Evolutionary conservation across 1,284 basidiomycete genomes (phyloP), one percentile per base, ranked within the genome.

Genomic region (Leccinum huronense): DNA sequence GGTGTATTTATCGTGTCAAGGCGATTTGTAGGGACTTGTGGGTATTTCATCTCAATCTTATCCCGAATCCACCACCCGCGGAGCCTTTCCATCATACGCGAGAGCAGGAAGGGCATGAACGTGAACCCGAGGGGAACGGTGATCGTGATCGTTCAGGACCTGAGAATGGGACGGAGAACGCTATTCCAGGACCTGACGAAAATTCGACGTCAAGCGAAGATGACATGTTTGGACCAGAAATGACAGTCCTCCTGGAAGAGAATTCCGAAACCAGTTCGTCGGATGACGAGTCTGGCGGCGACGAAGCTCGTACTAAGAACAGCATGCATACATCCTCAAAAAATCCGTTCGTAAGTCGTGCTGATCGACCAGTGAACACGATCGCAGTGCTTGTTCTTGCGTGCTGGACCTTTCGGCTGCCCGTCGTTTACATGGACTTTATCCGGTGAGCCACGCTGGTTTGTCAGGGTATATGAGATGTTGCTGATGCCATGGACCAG

Each of bases 11-110:
- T 54, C n/a, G 34, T 23, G 36, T 36, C 63, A 27, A 95, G 93
- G 78, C 83, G 36, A 79, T 94, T 55, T 94, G 91, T 69, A 83
- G 88, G 66, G 94, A 96, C 70, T 69, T 94, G 31, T 95, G 94
- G 93, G 81, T 86, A 1, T 80, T 94, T 23, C 85, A 94, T 75
- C 80, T 96, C 1, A 80, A 82, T 53, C 77, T 91, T 5, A 78
- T 92, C 5, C 82, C 85, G 3, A 77, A 81, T 45, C 86, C 87
- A 11, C 85, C 85, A 0, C 80, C 83, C 2, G 78, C 88, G 16
- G 89, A 89, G 67, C 87, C 89, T 6, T 80, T 83, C 65, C 70
- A 82, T 42, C 77, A 83, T 68, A 72, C 69, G 64, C 74, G 81
- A 64, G 83, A 81, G 42, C 68, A 67, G 59, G 65, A 68, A 51